Percentiles rank a stretch among this genome's conserved stretches.
Evolutionary conservation across 2,329 filamentous ascomycete species (phyloP).

Genomic region (Talaromyces albobiverticillius): DNA sequence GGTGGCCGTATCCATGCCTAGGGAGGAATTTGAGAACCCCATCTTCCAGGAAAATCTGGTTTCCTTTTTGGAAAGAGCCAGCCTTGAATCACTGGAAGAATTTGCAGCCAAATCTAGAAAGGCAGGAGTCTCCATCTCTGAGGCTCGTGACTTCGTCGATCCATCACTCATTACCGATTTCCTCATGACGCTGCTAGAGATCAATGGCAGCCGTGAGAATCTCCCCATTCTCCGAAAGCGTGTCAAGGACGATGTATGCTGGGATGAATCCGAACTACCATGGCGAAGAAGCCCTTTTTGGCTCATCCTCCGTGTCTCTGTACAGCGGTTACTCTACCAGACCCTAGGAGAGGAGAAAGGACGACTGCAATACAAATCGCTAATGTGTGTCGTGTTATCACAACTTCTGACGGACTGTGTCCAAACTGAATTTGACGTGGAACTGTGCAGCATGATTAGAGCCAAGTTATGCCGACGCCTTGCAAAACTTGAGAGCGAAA

Average conservation of each 20-base stretch:
- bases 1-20: slow-evolving; percentile 48
- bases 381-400: slow-evolving; percentile 52
- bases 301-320: slow-evolving; percentile 59
- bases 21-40: slow-evolving; percentile 29
- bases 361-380: slow-evolving; percentile 55
- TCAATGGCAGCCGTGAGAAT: slow-evolving; percentile 43
- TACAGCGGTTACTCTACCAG: slow-evolving; percentile 52
- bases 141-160: slow-evolving; percentile 57
- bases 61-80: slow-evolving; percentile 1
- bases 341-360: slow-evolving; percentile 42
- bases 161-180: slow-evolving; percentile 60
- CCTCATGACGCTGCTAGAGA: slow-evolving; percentile 60
- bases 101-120: neutral
- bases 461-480: slow-evolving; percentile 58
- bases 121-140: slow-evolving; percentile 34
- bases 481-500: slow-evolving; percentile 54
- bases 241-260: slow-evolving; percentile 61
- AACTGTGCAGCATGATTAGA: slow-evolving; percentile 42
- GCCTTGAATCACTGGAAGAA: slow-evolving; percentile 1
- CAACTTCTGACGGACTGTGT: slow-evolving; percentile 45
- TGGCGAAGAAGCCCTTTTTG: slow-evolving; percentile 64
- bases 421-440: slow-evolving; percentile 24
- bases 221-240: slow-evolving; percentile 52
- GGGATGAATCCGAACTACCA: slow-evolving; percentile 47
- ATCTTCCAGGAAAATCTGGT: neutral